A percentile compares a stretch with the other conserved stretches of the same genome.
phyloP scores from a whole-genome alignment of 2,329 filamentous ascomycete genomes.

The Colletotrichum tropicicola region DNA sequence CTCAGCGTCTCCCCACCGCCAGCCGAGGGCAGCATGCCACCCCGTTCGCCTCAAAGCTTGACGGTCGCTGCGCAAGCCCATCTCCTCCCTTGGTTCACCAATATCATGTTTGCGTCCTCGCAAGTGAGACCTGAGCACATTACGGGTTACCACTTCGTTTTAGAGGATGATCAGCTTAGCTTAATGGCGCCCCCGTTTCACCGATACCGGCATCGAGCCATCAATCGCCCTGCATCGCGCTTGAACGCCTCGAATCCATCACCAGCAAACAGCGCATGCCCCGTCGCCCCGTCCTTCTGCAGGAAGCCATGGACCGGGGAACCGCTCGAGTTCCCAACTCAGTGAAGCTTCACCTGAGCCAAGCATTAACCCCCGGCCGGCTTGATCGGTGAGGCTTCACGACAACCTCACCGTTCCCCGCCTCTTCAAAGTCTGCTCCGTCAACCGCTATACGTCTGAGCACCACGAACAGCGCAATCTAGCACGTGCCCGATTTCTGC shows the following conservation, averaged over 20 bases:
- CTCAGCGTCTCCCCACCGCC: slow-evolving; percentile 1
- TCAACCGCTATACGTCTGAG: not conserved
- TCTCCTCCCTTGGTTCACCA: not conserved
- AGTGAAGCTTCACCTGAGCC: slow-evolving; percentile 8
- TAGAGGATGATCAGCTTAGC: no score
- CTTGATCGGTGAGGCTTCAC: not conserved
- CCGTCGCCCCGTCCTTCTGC: slow-evolving; percentile 14
- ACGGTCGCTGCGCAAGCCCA: not conserved
- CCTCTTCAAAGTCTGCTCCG: not conserved
- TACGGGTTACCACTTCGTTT: not conserved
- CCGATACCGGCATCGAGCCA: slow-evolving; percentile 19
- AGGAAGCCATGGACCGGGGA: slow-evolving; percentile 17
- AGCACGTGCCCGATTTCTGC: slow-evolving; percentile 22
- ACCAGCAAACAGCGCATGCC: not conserved
- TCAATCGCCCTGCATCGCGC: not conserved
- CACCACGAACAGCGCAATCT: not conserved
- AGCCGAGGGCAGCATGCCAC: not conserved
- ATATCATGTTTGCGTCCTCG: not conserved
- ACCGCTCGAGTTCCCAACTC: not conserved
- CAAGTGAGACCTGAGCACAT: not conserved
- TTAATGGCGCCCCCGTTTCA: not conserved
- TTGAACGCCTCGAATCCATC: not conserved
- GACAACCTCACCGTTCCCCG: slow-evolving; percentile 6
- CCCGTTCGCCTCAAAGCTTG: slow-evolving; percentile 1
- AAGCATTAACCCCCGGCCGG: not conserved